Evolutionary conservation across 495 filamentous ascomycete genomes (phyloP), one percentile per base, ranked within the genome.

Genomic region (Neurospora sp.): DNA sequence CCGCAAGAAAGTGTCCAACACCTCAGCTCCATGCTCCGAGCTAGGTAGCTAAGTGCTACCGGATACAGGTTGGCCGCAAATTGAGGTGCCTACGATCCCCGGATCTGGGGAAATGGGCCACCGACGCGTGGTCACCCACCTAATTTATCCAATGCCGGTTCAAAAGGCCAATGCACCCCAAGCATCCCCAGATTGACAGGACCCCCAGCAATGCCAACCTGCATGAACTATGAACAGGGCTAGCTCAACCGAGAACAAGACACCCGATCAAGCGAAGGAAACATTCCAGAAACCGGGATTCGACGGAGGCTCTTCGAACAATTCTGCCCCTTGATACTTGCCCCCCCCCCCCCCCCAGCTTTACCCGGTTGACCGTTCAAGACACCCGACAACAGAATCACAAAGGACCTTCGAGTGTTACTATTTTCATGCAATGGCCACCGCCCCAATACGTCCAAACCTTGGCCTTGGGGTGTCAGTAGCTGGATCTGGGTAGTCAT

Each of bases 261-360:
- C 22, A 59, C 3, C 12, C 22, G 20, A 59, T 31, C 48, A 35
- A 35, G 53, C 53, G 53, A 61, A 14, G 48, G 31, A 65, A 70
- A 74, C 72, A 70, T 38, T 70, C 70, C 70, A 40, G 27, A 37
- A 61, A 42, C 71, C 44, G 48, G 69, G 71, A 69, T 40, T 69
- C 61, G 6, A 31, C 20, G 37, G 12, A 35, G 3, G 41, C 14
- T 41, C 35, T 35, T 9, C 39, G 18, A n/a, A 18, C 59, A 59
- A 18, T 45, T 16, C 22, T 44, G 70, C 44, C 53, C 35, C 35
- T 14, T 12, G 38, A 42, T 14, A 38, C 38, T 20, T 20, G 6
- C 42, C 40, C 27, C 27, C 27, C 22, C 16, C 20, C 42, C 40
- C 16, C 20, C 53, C 5, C 38, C 44, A 35, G n/a, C 22, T 61